Percentiles rank a stretch among this genome's conserved stretches.
Evolutionary conservation across 2,329 filamentous ascomycete species (phyloP).

Genomic region (Nemania abortiva): DNA sequence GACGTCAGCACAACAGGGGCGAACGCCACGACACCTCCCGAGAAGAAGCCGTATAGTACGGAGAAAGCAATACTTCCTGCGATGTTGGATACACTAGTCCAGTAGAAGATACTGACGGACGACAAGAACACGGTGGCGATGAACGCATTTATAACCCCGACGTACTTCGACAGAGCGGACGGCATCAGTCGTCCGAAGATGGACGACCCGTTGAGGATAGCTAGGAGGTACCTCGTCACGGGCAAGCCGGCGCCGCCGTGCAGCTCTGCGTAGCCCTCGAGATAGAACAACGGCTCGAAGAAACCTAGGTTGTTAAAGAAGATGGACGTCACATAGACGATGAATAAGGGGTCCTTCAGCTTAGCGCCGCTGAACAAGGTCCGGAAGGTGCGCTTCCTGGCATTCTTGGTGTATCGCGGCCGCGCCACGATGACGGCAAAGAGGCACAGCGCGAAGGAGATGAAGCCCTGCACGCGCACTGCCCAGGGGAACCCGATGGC

Average conservation of each 20-base stretch:
- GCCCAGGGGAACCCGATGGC: slow-evolving; percentile 38
- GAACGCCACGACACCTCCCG: slow-evolving; percentile 59
- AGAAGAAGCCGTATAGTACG: slow-evolving; percentile 61
- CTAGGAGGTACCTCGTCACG: slow-evolving; percentile 60
- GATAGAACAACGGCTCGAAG: slow-evolving; percentile 38
- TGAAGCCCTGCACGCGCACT: slow-evolving; percentile 36
- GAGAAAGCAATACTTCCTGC: slow-evolving; percentile 58
- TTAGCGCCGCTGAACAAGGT: slow-evolving; percentile 33
- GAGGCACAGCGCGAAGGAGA: slow-evolving; percentile 31
- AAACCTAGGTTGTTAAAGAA: slow-evolving; percentile 40
- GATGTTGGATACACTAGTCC: slow-evolving; percentile 55
- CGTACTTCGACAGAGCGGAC: slow-evolving; percentile 57
- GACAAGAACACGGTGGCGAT: slow-evolving; percentile 54
- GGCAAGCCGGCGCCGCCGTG: slow-evolving; percentile 33
- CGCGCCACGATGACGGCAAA: slow-evolving; percentile 36
- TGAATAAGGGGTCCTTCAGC: slow-evolving; percentile 30
- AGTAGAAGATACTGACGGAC: slow-evolving; percentile 54
- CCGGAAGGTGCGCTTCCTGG: slow-evolving; percentile 30
- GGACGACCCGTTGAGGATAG: slow-evolving; percentile 64
- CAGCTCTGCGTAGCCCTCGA: slow-evolving; percentile 32
- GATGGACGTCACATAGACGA: slow-evolving; percentile 36
- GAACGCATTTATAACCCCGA: slow-evolving; percentile 57
- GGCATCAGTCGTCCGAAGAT: slow-evolving; percentile 63
- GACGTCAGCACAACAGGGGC: slow-evolving; percentile 57
- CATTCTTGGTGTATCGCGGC: slow-evolving; percentile 32